A percentile compares a stretch with the other conserved stretches of the same genome.
phyloP scores from a whole-genome alignment of 129 eudicot genomes.

The Lactuca saligna region DNA sequence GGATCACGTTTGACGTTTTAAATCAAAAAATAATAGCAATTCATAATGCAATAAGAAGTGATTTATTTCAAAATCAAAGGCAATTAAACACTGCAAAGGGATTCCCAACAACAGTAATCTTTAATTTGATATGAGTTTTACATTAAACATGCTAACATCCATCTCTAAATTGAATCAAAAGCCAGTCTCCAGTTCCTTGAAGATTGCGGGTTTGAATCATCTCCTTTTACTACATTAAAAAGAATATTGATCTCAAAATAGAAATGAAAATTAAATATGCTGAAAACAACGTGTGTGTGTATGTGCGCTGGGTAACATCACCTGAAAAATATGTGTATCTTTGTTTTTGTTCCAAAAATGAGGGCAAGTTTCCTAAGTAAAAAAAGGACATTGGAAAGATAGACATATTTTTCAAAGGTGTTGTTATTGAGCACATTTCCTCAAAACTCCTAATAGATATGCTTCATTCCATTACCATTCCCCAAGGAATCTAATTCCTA shows the following conservation, averaged over 20 bases:
- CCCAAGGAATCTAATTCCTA: too few species aligned
- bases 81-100: background rate
- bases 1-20: too few species aligned
- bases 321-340: too few species aligned
- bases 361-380: too few species aligned
- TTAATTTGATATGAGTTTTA: conserved; percentile 6
- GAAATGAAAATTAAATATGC: background rate
- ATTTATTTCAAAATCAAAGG: conserved; percentile 16
- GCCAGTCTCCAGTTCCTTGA: background rate
- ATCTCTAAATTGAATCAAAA: conserved; percentile 4
- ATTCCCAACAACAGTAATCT: background rate
- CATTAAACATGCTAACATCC: background rate
- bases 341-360: too few species aligned
- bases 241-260: background rate
- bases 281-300: too few species aligned
- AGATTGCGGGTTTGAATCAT: background rate
- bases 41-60: background rate
- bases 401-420: too few species aligned
- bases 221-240: conserved; percentile 13
- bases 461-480: too few species aligned
- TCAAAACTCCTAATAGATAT: too few species aligned
- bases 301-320: too few species aligned
- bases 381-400: too few species aligned
- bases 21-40: background rate
- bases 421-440: too few species aligned